Conservation (phyloP, 768 basidiomycete species). For the Serendipita sp. region DNA sequence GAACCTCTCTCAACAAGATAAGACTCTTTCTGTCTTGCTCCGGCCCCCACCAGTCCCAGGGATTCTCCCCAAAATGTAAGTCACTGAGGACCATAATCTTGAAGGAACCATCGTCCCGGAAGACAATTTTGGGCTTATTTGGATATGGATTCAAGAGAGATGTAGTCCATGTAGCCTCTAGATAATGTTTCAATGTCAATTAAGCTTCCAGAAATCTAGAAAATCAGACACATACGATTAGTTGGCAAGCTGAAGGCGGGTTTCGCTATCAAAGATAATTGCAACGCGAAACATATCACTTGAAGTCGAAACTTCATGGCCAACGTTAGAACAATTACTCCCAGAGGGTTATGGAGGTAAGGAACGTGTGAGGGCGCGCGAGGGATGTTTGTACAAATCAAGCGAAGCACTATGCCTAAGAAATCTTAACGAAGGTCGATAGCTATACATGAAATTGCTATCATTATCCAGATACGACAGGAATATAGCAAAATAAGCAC, state of each 20-base stretch:
- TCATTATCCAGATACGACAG: not conserved
- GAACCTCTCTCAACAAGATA: conserved; percentile 37
- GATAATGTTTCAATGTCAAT: no score
- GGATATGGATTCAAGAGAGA: conserved; percentile 10
- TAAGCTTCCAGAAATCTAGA: no score
- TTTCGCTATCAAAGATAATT: no score
- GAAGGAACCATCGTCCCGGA: conserved; percentile 44
- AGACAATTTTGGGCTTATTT: conserved; percentile 34
- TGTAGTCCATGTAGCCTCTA: not conserved
- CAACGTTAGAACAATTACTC: no score
- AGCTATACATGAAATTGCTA: not conserved
- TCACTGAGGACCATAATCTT: conserved; percentile 63
- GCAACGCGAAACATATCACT: no score
- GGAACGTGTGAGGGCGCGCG: not conserved
- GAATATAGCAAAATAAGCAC: not conserved
- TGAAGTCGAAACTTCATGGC: no score
- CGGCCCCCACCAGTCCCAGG: conserved; percentile 52
- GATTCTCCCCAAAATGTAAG: conserved; percentile 61
- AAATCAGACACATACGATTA: no score
- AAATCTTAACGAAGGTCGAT: not conserved
- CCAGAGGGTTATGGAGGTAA: no score
- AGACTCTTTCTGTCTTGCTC: conserved; percentile 50
- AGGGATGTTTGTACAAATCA: not conserved
- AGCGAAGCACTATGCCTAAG: not conserved
- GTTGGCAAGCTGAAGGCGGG: no score